Conservation (phyloP, 805 yeast genomes). For the Kodamaea kaohsiungensis region DNA sequence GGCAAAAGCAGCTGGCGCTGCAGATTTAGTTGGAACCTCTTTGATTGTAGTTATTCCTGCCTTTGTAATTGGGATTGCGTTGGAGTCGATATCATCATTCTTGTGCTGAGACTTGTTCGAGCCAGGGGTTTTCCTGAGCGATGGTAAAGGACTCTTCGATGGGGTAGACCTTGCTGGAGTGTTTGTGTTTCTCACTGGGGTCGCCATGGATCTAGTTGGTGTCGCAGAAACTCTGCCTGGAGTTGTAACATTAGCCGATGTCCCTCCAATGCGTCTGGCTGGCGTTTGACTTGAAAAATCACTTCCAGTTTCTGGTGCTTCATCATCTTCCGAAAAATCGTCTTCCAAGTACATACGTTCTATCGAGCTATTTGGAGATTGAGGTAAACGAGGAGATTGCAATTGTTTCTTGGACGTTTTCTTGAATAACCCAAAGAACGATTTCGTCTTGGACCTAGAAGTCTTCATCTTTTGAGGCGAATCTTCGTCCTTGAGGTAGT, state of each 20-base stretch:
- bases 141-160: neutral
- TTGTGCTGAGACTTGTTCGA: conserved; percentile 5
- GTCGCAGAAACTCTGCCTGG: conserved; percentile 1
- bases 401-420: conserved; percentile 21
- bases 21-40: neutral
- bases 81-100: conserved; percentile 5
- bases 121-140: conserved; percentile 5
- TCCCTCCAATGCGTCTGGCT: neutral
- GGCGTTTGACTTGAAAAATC: neutral
- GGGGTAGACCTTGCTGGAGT: conserved; percentile 2
- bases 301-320: neutral
- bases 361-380: conserved; percentile 14
- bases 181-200: neutral
- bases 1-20: conserved; percentile 36
- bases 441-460: conserved; percentile 24
- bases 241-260: neutral
- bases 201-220: neutral
- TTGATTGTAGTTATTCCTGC: neutral
- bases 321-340: conserved; percentile 5
- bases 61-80: neutral
- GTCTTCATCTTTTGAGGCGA: conserved; percentile 1
- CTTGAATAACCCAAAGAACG: conserved; percentile 38
- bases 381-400: conserved; percentile 15
- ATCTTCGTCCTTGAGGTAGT: conserved; percentile 10
- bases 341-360: conserved; percentile 7